Evolutionary conservation across 2,329 filamentous ascomycete species (phyloP).

Genomic region (Colletotrichum cereale): DNA sequence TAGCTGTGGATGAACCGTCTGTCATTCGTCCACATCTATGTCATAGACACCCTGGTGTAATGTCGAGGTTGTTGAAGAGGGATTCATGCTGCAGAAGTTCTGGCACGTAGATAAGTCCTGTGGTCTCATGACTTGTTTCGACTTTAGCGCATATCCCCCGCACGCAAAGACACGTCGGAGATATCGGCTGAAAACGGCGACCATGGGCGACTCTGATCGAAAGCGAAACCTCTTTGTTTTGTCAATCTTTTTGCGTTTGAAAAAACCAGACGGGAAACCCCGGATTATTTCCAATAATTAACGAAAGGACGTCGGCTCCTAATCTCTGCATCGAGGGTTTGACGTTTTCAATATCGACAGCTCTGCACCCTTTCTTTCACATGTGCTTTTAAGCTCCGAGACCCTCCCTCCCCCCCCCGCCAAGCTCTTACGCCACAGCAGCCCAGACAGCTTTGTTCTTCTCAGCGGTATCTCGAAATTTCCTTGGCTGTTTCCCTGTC

Average conservation of each 20-base stretch:
- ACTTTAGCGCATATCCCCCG: conserved; percentile 29
- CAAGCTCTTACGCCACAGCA: not conserved
- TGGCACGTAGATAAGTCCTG: not conserved
- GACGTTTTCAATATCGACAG: not conserved
- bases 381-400: not conserved
- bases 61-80: not conserved
- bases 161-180: conserved; percentile 11
- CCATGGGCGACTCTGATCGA: conserved; percentile 1
- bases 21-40: not conserved
- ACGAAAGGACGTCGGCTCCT: not conserved
- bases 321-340: not conserved
- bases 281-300: not conserved
- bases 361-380: too few species aligned
- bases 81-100: not conserved
- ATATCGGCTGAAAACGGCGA: conserved; percentile 33
- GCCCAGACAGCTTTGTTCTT: conserved; percentile 27
- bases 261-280: not conserved
- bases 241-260: not conserved
- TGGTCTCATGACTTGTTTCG: conserved; percentile 41
- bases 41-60: not conserved
- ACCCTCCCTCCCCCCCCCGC: not conserved
- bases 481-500: conserved; percentile 50
- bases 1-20: not conserved
- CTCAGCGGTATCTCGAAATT: conserved; percentile 27
- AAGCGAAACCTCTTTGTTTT: conserved; percentile 21